A percentile compares a stretch with the other conserved stretches of the same genome.
These are phyloP conservation scores for Rachicladosporium sp. DNA, from an alignment of 2,329 filamentous ascomycete genomes.

Conservation along the genomic window DNA sequence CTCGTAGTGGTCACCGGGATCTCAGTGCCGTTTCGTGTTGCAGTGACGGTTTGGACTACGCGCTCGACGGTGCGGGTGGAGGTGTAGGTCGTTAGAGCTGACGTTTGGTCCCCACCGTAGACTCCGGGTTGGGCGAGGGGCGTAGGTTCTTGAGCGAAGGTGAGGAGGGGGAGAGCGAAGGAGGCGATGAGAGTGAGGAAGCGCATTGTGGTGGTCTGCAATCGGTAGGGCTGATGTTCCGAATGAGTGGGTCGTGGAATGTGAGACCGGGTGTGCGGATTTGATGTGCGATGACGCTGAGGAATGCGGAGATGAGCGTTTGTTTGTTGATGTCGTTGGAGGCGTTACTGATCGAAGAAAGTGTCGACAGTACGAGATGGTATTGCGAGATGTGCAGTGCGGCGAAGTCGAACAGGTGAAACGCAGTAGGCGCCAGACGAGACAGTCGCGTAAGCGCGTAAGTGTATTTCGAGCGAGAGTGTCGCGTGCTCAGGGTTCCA, in stretches of 20 bases:
- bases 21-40: slow-evolving; percentile 10
- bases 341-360: background rate
- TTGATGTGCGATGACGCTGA: slow-evolving; percentile 4
- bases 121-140: background rate
- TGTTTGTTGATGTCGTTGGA: slow-evolving; percentile 5
- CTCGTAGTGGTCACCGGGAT: background rate
- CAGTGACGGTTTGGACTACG: slow-evolving; percentile 16
- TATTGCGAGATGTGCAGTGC: background rate
- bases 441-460: no score
- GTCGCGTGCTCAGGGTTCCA: no score
- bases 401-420: slow-evolving; percentile 3
- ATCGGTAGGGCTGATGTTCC: slow-evolving; percentile 1
- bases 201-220: slow-evolving; percentile 10
- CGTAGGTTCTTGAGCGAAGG: slow-evolving; percentile 4
- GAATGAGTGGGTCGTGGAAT: slow-evolving; percentile 1
- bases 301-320: slow-evolving; percentile 4
- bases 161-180: slow-evolving; percentile 8
- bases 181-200: slow-evolving; percentile 13
- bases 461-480: no score
- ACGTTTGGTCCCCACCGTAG: slow-evolving; percentile 5
- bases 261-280: no score
- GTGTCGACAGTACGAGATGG: no score
- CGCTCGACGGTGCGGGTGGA: slow-evolving; percentile 16
- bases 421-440: background rate
- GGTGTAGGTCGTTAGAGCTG: slow-evolving; percentile 14